Base-by-base conservation (phyloP, 2,329 filamentous ascomycete species). In the Moelleriella libera region DNA sequence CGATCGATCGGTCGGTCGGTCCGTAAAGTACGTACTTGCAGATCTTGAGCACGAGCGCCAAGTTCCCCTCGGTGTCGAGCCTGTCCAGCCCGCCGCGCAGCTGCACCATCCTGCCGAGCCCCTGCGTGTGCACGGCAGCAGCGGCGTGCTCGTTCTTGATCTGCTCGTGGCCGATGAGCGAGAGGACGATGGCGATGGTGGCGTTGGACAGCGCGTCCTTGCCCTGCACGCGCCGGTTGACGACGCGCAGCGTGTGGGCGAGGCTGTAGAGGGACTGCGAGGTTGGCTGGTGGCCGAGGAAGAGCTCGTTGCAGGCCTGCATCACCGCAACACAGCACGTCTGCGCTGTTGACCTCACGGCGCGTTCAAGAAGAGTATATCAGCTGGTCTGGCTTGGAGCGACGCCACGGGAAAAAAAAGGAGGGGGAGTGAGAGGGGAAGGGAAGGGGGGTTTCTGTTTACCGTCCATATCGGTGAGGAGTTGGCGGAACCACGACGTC, bases 111-210 rank as follows among this genome's bases (percentile, higher is more conserved):
- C 34, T 51, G 43, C 50, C 44, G 14, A 57, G 51, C 0, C 53
- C 53, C 8, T 53, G 45, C 41, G 51, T 43, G 32, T 58, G 57
- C 7, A 53, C 44, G 12, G 48, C 37, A 9, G 53, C 51, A 4
- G 42, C 45, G 9, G 9, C 30, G 10, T 45, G 44, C 5, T 50
- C 46, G 3, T 52, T 49, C 31, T 51, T 48, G 29, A 56, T 51
- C 44, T 55, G 53, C 42, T 60, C 59, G 8, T 57, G 59, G 6
- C 50, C 49, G n/a, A 58, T 51, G 5, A 60, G 52, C 7, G 53
- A 52, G 30, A 60, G 43, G 37, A 62, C 53, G 6, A 60, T 55
- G n/a, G 51, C 55, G 6, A 61, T 50, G 5, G 55, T 58, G 14
- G 54, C 52, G 42, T 61, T 55, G 5, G 55, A 55, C 5, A 60